Conservation (phyloP, 2,329 filamentous ascomycete genomes). For the Penicillium sp. region DNA sequence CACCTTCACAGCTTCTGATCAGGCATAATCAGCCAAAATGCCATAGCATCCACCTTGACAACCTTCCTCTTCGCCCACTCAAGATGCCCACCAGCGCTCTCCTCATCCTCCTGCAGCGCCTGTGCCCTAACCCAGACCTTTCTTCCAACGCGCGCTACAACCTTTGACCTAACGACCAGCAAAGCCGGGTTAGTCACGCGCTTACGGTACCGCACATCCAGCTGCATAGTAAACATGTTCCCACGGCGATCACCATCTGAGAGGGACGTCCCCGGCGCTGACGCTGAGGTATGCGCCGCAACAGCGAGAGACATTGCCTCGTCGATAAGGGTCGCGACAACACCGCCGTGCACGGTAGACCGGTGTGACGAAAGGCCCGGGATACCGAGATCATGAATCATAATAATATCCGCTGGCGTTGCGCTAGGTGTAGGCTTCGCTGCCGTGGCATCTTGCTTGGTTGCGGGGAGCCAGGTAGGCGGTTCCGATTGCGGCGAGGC, state of each 20-base stretch:
- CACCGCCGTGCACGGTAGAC: constrained; percentile 38
- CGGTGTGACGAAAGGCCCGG: constrained; percentile 41
- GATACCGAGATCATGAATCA: constrained; percentile 32
- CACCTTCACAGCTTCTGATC: constrained; percentile 24
- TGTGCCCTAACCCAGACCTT: constrained; percentile 42
- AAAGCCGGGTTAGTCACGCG: constrained; percentile 35
- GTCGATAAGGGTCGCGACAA: constrained; percentile 41
- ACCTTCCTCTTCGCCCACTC: constrained; percentile 32
- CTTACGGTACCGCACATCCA: constrained; percentile 40
- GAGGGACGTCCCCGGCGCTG: neutral
- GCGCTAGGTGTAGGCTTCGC: constrained; percentile 19
- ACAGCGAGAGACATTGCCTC: constrained; percentile 43
- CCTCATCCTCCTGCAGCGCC: constrained; percentile 36
- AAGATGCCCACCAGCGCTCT: constrained; percentile 24
- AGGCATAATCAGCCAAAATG: constrained; percentile 38
- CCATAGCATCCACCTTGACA: constrained; percentile 39
- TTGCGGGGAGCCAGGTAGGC: constrained; percentile 25
- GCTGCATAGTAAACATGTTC: constrained; percentile 36
- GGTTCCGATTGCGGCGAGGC: constrained; percentile 14
- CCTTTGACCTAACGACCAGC: constrained; percentile 35
- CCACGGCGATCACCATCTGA: constrained; percentile 24
- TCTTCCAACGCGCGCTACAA: constrained; percentile 33
- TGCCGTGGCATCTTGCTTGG: constrained; percentile 19
- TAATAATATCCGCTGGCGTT: constrained; percentile 35
- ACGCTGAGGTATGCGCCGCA: constrained; percentile 26